These are phyloP conservation scores for Cyclotella sp. DNA, from an alignment of 108 stramenopile genomes.

Conservation along the genomic window DNA sequence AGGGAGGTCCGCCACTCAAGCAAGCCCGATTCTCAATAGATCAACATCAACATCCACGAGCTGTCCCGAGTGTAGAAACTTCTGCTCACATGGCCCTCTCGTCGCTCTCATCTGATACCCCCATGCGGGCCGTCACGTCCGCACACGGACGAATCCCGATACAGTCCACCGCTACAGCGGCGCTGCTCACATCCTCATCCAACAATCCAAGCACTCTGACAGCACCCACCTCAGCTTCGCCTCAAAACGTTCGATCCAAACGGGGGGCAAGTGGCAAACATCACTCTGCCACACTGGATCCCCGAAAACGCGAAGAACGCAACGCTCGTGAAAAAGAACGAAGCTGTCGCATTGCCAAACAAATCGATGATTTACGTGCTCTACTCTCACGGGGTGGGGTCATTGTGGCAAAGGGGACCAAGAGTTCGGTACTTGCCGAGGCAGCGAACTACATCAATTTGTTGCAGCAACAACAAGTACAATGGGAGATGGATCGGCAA, in stretches of 20 bases:
- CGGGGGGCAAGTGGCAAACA: conserved; percentile 21
- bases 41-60: conserved; percentile 14
- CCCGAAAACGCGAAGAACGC: conserved; percentile 78
- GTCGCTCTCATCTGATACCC: conserved; percentile 26
- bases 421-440: conserved; percentile 85
- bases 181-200: conserved; percentile 1
- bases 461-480: conserved; percentile 87
- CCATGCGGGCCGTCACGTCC: not conserved
- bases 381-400: conserved; percentile 85
- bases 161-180: not conserved
- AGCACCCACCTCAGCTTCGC: conserved; percentile 7
- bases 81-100: conserved; percentile 34
- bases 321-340: conserved; percentile 91
- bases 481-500: conserved; percentile 75
- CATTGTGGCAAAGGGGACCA: conserved; percentile 89
- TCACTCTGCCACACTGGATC: conserved; percentile 40
- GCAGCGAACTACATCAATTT: conserved; percentile 88
- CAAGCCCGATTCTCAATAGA: conserved; percentile 44
- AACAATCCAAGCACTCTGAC: not conserved
- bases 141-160: not conserved
- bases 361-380: conserved; percentile 82
- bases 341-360: conserved; percentile 84
- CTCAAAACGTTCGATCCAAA: not conserved
- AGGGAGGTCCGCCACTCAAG: conserved; percentile 31
- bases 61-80: conserved; percentile 13